These are phyloP conservation scores for Botrytis fabae DNA, from an alignment of 2,329 filamentous ascomycete species.

Conservation along the genomic window DNA sequence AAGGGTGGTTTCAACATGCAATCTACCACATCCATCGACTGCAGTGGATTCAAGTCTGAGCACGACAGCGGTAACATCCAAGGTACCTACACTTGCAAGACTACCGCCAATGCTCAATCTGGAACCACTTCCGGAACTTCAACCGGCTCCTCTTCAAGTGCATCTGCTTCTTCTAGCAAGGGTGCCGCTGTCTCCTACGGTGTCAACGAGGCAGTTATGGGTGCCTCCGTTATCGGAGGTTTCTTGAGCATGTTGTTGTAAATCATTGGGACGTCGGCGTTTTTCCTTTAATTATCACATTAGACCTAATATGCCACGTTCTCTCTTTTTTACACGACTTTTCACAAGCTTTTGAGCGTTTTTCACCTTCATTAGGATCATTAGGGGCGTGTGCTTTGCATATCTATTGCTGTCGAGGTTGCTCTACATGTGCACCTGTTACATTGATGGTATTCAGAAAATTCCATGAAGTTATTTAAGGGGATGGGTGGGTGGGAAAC, in stretches of 20 bases:
- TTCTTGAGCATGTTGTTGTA: slow-evolving; percentile 49
- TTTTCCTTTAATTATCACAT: slow-evolving; percentile 40
- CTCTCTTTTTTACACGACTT: slow-evolving; percentile 35
- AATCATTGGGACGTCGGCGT: slow-evolving; percentile 41
- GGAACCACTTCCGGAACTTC: slow-evolving; percentile 41
- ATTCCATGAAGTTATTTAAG: slow-evolving; percentile 15
- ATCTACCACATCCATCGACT: slow-evolving; percentile 35
- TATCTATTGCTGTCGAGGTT: slow-evolving; percentile 23
- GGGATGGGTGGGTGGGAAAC: slow-evolving; percentile 16
- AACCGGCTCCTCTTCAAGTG: slow-evolving; percentile 31
- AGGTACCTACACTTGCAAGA: slow-evolving; percentile 49
- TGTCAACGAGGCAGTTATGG: slow-evolving; percentile 43
- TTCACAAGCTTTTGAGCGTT: slow-evolving; percentile 34
- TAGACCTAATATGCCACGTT: slow-evolving; percentile 43
- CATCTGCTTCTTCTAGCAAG: slow-evolving; percentile 39
- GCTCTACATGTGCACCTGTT: slow-evolving; percentile 11
- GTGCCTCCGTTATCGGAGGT: slow-evolving; percentile 47
- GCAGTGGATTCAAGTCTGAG: slow-evolving; percentile 34
- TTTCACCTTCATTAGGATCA: slow-evolving; percentile 32
- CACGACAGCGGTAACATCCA: slow-evolving; percentile 45
- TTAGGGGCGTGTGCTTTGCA: slow-evolving; percentile 27
- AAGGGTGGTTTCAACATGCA: slow-evolving; percentile 68
- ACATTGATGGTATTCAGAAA: slow-evolving; percentile 12
- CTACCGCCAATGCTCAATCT: slow-evolving; percentile 28
- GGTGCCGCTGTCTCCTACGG: slow-evolving; percentile 44